Percentiles rank a stretch among this genome's conserved stretches.
Conservation (phyloP, 1,284 basidiomycete genomes). For the Pascua sp. region DNA sequence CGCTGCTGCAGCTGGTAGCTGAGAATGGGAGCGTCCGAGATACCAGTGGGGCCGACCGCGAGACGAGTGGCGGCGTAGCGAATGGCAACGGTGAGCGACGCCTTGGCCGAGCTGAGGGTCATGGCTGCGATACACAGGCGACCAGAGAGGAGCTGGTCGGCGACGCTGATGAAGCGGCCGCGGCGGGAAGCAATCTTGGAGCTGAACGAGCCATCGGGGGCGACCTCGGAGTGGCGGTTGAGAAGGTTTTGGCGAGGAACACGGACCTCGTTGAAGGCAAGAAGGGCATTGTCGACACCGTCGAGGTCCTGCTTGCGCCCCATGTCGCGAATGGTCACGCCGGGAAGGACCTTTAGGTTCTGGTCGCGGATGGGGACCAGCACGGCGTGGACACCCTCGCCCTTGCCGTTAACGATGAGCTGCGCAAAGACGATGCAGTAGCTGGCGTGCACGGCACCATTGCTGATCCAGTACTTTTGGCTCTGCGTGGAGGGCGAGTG, state of each 20-base stretch:
- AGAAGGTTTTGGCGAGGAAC: slow-evolving; percentile 9
- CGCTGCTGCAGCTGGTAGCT: slow-evolving; percentile 18
- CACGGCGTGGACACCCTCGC: slow-evolving; percentile 12
- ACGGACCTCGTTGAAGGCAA: slow-evolving; percentile 12
- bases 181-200: slow-evolving; percentile 12
- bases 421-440: slow-evolving; percentile 17
- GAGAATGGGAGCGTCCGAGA: slow-evolving; percentile 12
- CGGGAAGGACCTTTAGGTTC: slow-evolving; percentile 4
- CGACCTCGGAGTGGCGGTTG: slow-evolving; percentile 15
- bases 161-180: slow-evolving; percentile 14
- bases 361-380: slow-evolving; percentile 17
- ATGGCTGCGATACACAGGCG: slow-evolving; percentile 16
- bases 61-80: slow-evolving; percentile 14
- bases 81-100: slow-evolving; percentile 7
- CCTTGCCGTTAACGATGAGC: slow-evolving; percentile 5
- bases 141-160: slow-evolving; percentile 17
- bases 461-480: slow-evolving; percentile 18
- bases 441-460: slow-evolving; percentile 10
- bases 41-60: slow-evolving; percentile 9
- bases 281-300: slow-evolving; percentile 17
- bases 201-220: slow-evolving; percentile 3
- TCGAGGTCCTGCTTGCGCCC: slow-evolving; percentile 14
- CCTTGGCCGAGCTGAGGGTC: slow-evolving; percentile 9
- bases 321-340: slow-evolving; percentile 15
- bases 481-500: slow-evolving; percentile 7